A percentile compares a stretch with the other conserved stretches of the same genome.
Evolutionary conservation across 768 basidiomycete species (phyloP).

Genomic region (Royoungia palumana): DNA sequence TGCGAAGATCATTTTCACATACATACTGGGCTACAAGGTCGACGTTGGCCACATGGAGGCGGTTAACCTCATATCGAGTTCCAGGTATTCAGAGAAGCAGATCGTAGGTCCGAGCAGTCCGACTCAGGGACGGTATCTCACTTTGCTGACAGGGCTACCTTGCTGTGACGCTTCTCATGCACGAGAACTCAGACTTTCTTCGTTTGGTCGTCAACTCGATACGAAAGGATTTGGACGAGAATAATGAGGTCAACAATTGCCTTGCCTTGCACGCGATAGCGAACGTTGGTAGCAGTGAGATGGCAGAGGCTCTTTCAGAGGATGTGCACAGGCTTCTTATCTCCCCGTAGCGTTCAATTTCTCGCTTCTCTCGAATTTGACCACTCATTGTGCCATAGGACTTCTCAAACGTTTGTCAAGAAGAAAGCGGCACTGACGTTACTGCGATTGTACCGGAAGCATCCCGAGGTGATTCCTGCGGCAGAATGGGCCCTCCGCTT

Average conservation of each 20-base stretch:
- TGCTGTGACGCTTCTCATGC: conserved; percentile 95
- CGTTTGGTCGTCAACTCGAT: conserved; percentile 98
- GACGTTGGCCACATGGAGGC: conserved; percentile 99
- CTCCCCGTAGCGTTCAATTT: conserved; percentile 64
- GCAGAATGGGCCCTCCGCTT: conserved; percentile 96
- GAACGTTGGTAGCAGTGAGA: conserved; percentile 95
- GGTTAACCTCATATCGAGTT: conserved; percentile 92
- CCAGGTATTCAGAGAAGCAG: conserved; percentile 98
- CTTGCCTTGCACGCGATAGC: conserved; percentile 97
- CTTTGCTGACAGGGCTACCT: conserved; percentile 76
- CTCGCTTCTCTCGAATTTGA: conserved; percentile 6
- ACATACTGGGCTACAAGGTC: conserved; percentile 98
- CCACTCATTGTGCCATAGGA: conserved; percentile 46
- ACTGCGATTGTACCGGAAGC: conserved; percentile 90
- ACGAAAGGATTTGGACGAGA: conserved; percentile 92
- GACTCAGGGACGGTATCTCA: background rate
- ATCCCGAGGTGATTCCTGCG: conserved; percentile 89
- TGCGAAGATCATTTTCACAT: conserved; percentile 98
- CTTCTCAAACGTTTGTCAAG: conserved; percentile 92
- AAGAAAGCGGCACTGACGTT: conserved; percentile 97
- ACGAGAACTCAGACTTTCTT: conserved; percentile 97
- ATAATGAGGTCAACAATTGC: conserved; percentile 93
- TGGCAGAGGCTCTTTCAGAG: conserved; percentile 93
- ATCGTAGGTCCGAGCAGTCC: conserved; percentile 59
- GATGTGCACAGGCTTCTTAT: conserved; percentile 95